These are phyloP conservation scores for Nothopassalora personata DNA, from an alignment of 2,329 filamentous ascomycete species.

Conservation along the genomic window DNA sequence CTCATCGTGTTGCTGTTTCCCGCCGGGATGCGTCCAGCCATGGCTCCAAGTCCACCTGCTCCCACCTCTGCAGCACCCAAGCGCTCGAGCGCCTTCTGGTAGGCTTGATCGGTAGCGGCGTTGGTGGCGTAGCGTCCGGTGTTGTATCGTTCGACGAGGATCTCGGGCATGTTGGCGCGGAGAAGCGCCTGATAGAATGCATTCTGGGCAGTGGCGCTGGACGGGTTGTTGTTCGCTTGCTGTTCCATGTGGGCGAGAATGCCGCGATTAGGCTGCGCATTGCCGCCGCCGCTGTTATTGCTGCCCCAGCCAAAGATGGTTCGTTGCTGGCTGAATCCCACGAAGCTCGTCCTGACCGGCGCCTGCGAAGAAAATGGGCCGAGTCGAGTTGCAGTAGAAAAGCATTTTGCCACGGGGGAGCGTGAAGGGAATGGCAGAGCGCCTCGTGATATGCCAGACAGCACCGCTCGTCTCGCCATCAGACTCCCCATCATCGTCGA, in stretches of 20 bases:
- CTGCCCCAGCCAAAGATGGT: constrained; percentile 39
- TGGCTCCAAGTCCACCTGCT: constrained; percentile 15
- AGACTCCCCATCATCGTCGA: neutral
- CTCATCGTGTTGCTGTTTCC: constrained; percentile 43
- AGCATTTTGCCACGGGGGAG: constrained; percentile 29
- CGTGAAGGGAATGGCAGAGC: constrained; percentile 28
- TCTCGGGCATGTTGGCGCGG: constrained; percentile 87
- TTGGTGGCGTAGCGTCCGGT: constrained; percentile 81
- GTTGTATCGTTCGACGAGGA: constrained; percentile 84
- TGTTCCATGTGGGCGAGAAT: constrained; percentile 81
- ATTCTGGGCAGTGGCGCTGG: constrained; percentile 81
- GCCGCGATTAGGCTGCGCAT: constrained; percentile 43
- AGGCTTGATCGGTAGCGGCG: constrained; percentile 68
- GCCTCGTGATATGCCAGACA: constrained; percentile 28
- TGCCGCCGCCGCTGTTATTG: neutral
- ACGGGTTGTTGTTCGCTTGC: constrained; percentile 86
- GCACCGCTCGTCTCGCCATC: neutral
- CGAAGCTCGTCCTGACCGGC: constrained; percentile 13
- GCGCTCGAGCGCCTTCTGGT: constrained; percentile 66
- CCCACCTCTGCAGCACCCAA: constrained; percentile 47
- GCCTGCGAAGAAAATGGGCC: constrained; percentile 22
- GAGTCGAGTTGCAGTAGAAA: constrained; percentile 37
- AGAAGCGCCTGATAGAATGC: constrained; percentile 89
- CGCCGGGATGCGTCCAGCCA: constrained; percentile 30
- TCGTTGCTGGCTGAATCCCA: constrained; percentile 41